Evolutionary conservation across 495 filamentous ascomycete species (phyloP).

Genomic region (Penicillium egyptiacum): DNA sequence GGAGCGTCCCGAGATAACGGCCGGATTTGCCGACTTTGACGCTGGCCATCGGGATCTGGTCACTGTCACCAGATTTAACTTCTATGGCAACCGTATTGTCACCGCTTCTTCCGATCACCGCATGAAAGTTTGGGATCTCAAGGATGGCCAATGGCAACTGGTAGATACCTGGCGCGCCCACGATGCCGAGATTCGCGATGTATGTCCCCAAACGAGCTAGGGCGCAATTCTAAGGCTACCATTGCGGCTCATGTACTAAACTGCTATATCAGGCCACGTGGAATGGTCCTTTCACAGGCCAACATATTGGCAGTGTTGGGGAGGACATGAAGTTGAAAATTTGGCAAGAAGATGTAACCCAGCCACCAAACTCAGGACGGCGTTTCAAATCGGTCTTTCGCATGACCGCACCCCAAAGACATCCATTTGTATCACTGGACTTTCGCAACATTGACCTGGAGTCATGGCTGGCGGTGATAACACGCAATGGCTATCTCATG

Average conservation of each 20-base stretch:
- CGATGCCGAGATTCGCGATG: conserved; percentile 86
- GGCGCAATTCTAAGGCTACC: not conserved
- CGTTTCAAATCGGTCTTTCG: conserved; percentile 69
- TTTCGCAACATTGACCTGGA: conserved; percentile 72
- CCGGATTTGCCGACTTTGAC: conserved; percentile 65
- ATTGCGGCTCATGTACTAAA: conserved; percentile 16
- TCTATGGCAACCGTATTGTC: conserved; percentile 85
- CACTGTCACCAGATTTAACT: conserved; percentile 59
- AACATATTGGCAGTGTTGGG: conserved; percentile 67
- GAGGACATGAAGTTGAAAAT: conserved; percentile 85
- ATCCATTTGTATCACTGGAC: conserved; percentile 74
- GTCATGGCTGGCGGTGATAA: conserved; percentile 81
- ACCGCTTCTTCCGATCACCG: conserved; percentile 90
- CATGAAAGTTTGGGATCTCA: conserved; percentile 88
- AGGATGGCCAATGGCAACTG: conserved; percentile 72
- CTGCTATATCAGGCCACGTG: conserved; percentile 65
- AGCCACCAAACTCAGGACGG: conserved; percentile 66
- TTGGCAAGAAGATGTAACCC: conserved; percentile 83
- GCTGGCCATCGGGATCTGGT: conserved; percentile 60
- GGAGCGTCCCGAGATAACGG: conserved; percentile 35
- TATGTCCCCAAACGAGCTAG: conserved; percentile 37
- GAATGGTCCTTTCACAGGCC: conserved; percentile 64
- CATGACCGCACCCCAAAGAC: conserved; percentile 54
- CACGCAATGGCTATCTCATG: conserved; percentile 73
- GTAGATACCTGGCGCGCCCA: conserved; percentile 91